phyloP scores from a whole-genome alignment of 1,284 basidiomycete genomes.

The Anthracocystis setariae region DNA sequence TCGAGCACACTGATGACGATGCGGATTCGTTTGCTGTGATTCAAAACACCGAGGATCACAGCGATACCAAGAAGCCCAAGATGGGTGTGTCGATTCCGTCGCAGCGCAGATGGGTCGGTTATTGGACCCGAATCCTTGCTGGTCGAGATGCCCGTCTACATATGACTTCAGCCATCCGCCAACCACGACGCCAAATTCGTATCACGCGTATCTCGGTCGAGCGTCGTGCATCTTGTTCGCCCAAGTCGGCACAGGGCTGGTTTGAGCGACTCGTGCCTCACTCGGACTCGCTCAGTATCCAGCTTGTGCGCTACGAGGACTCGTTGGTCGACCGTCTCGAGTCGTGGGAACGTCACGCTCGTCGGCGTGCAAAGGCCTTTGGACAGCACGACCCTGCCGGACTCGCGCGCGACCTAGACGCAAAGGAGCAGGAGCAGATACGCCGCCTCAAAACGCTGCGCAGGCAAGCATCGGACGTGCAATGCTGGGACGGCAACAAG shows the following conservation, averaged over 20 bases:
- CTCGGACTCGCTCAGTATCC: slow-evolving; percentile 46
- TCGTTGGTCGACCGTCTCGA: slow-evolving; percentile 48
- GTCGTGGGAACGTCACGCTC: slow-evolving; percentile 51
- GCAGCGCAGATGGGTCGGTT: slow-evolving; percentile 56
- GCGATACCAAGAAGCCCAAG: slow-evolving; percentile 26
- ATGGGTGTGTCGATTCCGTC: slow-evolving; percentile 57
- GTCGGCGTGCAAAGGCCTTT: slow-evolving; percentile 47
- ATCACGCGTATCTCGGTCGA: slow-evolving; percentile 50
- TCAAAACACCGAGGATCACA: slow-evolving; percentile 44
- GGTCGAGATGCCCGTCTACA: slow-evolving; percentile 42
- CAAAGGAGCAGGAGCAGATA: slow-evolving; percentile 27
- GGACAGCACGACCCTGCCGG: slow-evolving; percentile 48
- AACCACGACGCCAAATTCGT: slow-evolving; percentile 40
- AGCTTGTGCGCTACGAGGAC: slow-evolving; percentile 50
- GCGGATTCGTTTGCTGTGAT: slow-evolving; percentile 29
- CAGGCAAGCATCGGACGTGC: slow-evolving; percentile 24
- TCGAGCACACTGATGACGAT: slow-evolving; percentile 2
- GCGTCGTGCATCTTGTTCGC: slow-evolving; percentile 1
- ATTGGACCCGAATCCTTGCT: slow-evolving; percentile 55
- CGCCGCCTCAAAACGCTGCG: slow-evolving; percentile 40
- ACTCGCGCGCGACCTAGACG: slow-evolving; percentile 37
- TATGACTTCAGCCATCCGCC: slow-evolving; percentile 25
- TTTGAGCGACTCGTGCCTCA: slow-evolving; percentile 40
- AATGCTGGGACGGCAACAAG: slow-evolving; percentile 42
- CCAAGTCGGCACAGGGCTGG: slow-evolving; percentile 2